Conservation (phyloP, 1,284 basidiomycete genomes). For the Apiotrichum sp. region DNA sequence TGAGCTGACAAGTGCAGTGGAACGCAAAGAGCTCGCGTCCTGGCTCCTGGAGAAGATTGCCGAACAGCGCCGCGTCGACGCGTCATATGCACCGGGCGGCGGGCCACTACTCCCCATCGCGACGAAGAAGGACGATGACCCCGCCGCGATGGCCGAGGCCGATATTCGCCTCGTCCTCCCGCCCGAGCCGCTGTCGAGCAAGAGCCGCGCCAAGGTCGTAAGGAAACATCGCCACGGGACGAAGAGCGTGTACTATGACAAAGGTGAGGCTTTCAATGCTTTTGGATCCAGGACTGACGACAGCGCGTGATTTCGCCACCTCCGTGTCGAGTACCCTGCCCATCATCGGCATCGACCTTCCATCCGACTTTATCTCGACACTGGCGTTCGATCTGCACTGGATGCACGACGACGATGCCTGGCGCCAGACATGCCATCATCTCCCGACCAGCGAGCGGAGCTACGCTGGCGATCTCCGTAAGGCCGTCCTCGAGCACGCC, state of each 20-base stretch:
- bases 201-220: conserved; percentile 31
- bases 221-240: conserved; percentile 40
- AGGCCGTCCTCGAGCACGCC: conserved; percentile 19
- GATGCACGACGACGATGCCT: conserved; percentile 41
- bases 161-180: conserved; percentile 44
- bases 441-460: conserved; percentile 24
- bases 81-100: conserved; percentile 30
- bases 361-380: conserved; percentile 27
- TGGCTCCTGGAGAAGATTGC: conserved; percentile 37
- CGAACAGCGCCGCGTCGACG: conserved; percentile 46
- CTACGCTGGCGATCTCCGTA: conserved; percentile 32
- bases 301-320: conserved; percentile 34
- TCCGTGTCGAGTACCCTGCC: conserved; percentile 34
- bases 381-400: conserved; percentile 35
- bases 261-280: conserved; percentile 18
- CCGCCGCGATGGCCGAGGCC: conserved; percentile 11
- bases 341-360: conserved; percentile 40
- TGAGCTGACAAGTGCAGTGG: conserved; percentile 21
- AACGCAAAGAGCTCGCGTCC: conserved; percentile 36
- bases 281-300: not conserved
- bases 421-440: conserved; percentile 25
- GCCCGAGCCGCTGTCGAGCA: conserved; percentile 33
- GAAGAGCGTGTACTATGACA: conserved; percentile 45
- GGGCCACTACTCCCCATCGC: conserved; percentile 25
- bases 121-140: conserved; percentile 1